Evolutionary conservation across 106 monocot species (phyloP).

Genomic region (Dioscorea alata): DNA sequence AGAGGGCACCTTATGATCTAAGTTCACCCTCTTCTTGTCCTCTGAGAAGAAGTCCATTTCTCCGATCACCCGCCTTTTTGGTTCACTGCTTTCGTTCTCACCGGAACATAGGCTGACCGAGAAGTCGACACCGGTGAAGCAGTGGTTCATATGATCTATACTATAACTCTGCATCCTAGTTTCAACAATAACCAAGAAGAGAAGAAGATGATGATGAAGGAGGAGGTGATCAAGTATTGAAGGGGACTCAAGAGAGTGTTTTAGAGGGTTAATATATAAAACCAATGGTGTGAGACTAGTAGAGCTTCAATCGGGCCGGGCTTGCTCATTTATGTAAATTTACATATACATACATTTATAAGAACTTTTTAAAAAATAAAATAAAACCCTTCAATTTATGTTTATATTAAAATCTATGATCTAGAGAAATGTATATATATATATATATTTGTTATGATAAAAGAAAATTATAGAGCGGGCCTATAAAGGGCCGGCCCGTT

Average conservation of each 20-base stretch:
- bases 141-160: background rate
- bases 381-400: no score
- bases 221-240: background rate
- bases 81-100: background rate
- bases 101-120: background rate
- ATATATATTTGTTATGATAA: no score
- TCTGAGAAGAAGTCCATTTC: conserved; percentile 85
- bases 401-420: no score
- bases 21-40: conserved; percentile 28
- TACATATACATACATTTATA: no score
- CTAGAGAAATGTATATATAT: no score
- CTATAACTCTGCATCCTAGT: background rate
- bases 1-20: conserved; percentile 8
- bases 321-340: no score
- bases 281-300: no score
- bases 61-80: conserved; percentile 5
- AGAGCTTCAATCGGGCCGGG: no score
- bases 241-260: background rate
- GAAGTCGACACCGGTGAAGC: conserved; percentile 1
- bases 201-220: background rate
- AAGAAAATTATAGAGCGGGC: no score
- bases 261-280: background rate
- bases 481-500: no score
- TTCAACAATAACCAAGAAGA: background rate
- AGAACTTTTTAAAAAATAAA: no score